phyloP scores from a whole-genome alignment of 1,284 basidiomycete species.

The Irpex sp. region DNA sequence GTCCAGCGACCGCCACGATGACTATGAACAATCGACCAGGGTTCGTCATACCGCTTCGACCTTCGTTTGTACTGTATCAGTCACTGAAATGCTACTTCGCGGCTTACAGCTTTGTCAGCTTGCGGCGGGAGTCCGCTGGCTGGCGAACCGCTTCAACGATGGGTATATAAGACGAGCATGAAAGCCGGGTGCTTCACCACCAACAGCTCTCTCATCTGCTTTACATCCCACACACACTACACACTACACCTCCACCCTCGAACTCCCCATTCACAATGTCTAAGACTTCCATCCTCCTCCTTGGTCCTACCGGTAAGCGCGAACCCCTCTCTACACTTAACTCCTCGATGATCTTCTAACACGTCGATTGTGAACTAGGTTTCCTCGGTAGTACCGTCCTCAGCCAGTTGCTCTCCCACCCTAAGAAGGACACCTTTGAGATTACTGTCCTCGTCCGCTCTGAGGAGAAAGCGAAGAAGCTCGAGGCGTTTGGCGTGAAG shows the following conservation, averaged over 20 bases:
- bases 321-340: no score
- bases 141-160: background rate
- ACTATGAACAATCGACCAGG: background rate
- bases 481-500: no score
- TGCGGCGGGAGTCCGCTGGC: background rate
- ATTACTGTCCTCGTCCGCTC: no score
- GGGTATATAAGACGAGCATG: background rate
- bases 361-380: constrained; percentile 10
- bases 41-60: background rate
- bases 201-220: background rate
- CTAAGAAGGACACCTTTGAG: no score
- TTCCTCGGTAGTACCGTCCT: constrained; percentile 22
- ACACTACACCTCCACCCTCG: no score
- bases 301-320: background rate
- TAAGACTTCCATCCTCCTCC: background rate
- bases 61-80: background rate
- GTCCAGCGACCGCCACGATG: no score
- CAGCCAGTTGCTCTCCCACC: no score
- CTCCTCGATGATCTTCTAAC: background rate
- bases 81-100: no score
- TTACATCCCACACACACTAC: background rate
- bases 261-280: background rate
- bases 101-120: background rate
- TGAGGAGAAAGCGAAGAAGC: no score
- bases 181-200: background rate